Conservation (phyloP, 768 basidiomycete genomes). For the Pisolithus microcarpus region DNA sequence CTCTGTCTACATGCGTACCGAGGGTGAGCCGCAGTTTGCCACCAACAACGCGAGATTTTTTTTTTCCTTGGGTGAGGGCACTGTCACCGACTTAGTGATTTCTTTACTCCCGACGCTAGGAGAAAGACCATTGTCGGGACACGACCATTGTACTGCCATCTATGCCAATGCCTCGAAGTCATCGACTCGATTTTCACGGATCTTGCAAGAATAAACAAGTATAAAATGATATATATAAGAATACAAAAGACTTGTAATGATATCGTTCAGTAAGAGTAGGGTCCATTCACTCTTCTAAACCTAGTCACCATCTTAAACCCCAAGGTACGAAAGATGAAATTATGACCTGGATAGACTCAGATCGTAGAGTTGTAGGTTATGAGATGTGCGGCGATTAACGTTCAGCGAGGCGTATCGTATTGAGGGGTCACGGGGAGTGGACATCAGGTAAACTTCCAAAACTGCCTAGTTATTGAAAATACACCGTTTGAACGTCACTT, state of each 20-base stretch:
- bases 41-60: too few species aligned
- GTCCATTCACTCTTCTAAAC: neutral
- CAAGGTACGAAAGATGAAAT: neutral
- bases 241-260: conserved; percentile 1
- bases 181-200: too few species aligned
- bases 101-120: too few species aligned
- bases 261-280: neutral
- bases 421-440: neutral
- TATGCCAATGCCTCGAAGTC: too few species aligned
- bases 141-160: too few species aligned
- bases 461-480: conserved; percentile 39
- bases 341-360: neutral
- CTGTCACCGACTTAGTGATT: too few species aligned
- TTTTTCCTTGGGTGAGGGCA: too few species aligned
- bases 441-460: neutral
- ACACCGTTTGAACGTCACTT: conserved; percentile 70
- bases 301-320: neutral
- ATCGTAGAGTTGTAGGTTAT: neutral
- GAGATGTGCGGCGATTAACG: neutral
- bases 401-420: neutral
- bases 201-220: neutral
- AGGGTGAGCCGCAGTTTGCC: too few species aligned
- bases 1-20: too few species aligned
- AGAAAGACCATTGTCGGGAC: too few species aligned
- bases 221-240: conserved; percentile 3